Base-by-base conservation (phyloP, 768 basidiomycete species). In the Tricholoma bakamatsutake region DNA sequence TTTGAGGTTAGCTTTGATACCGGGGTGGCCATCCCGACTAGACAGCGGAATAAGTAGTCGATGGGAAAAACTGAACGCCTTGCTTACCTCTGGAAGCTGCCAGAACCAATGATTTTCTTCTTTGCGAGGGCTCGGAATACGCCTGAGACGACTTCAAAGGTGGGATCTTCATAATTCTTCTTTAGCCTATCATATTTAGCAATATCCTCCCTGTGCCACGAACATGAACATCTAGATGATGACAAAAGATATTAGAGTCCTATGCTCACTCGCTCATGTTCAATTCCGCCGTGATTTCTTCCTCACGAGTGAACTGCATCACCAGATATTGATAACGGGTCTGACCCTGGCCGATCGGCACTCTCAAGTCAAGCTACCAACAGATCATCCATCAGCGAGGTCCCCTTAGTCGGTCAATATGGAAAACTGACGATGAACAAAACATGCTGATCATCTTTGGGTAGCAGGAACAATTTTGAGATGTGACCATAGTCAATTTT, bases 1-100 rank as follows among this genome's bases (percentile, higher is more conserved):
- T 73, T 98, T 98, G 62, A 98, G 79, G 69, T 98, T 97, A 63
- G 93, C 93, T 74, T 98, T 98, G 74, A 99, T 87, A n/a, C 93
- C 92, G 13, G 90, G 88, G 60, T 93, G 88, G 3, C 93, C 92
- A 62, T 88, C 86, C 30, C 89, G 91, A 62, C 93, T 96, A 33
- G 18, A 52, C 31, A 18, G 37, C 18, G 12, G 34, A 60, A 21
- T 54, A 56, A 15, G 46, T 27, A 13, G 17, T 37, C 37, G 7
- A 39, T 52, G 40, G 17, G 42, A 17, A 9, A 54, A 10, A 12
- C 18, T 8, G 28, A 50, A 17, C 0, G 27, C 31, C 39, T 28
- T 2, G 67, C 72, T 49, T 69, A 88, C 93, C 86, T 92, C 70
- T 89, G 84, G 80, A 94, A 95, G 62, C 78, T 80, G 34, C 92